phyloP scores from a whole-genome alignment of 371 early-diverging fungal species.

The Coemansia sp. region DNA sequence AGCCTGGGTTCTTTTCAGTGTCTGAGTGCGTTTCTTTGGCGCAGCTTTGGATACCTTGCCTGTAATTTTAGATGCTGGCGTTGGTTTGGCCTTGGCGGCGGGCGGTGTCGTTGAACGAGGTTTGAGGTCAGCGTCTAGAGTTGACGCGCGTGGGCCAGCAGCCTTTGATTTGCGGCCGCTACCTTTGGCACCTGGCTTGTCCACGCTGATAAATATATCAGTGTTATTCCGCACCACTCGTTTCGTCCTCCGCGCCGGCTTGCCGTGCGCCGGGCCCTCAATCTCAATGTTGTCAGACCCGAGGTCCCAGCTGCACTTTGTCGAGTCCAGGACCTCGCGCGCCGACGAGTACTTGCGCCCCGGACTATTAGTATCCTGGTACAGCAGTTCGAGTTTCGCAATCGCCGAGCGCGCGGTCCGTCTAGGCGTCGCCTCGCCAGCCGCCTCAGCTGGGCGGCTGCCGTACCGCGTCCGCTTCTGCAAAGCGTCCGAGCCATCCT shows the following conservation, averaged over 20 bases:
- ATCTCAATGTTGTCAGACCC: neutral
- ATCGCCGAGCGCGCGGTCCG: constrained; percentile 34
- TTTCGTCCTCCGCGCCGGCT: neutral
- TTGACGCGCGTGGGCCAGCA: neutral
- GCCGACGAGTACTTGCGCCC: constrained; percentile 7
- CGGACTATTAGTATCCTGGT: constrained; percentile 19
- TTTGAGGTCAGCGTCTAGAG: too few relatives aligned
- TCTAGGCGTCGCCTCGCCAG: constrained; percentile 6
- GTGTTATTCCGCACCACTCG: constrained; percentile 6
- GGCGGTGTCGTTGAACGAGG: neutral
- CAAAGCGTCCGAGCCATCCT: neutral
- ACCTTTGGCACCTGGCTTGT: neutral
- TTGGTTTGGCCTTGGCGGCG: neutral
- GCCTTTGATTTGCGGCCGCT: neutral
- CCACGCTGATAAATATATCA: neutral
- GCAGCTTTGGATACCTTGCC: neutral
- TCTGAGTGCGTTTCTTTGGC: neutral
- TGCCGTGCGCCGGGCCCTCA: neutral
- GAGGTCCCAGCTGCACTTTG: constrained; percentile 36
- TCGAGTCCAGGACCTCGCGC: constrained; percentile 29
- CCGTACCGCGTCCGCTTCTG: constrained; percentile 11
- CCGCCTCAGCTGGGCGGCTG: neutral
- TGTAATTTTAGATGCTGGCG: neutral
- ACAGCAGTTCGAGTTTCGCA: constrained; percentile 27
- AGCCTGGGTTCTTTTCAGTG: neutral